A percentile compares a stretch with the other conserved stretches of the same genome.
phyloP scores from a whole-genome alignment of 2,329 filamentous ascomycete species.

The Cercospora janseana region DNA sequence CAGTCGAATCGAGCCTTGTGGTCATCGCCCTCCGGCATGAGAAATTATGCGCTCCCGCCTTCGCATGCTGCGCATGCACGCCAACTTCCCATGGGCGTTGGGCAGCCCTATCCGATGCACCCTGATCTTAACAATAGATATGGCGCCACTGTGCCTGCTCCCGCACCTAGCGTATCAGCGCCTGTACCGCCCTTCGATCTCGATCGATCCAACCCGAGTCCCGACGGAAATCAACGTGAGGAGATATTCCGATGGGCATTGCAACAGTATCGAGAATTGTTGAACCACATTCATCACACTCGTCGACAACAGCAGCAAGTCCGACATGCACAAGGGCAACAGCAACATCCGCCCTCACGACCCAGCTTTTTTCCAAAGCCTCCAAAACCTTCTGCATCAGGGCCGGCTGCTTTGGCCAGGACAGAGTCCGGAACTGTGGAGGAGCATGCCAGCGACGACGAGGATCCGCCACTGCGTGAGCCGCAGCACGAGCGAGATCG shows the following conservation, averaged over 20 bases:
- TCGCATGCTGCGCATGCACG: constrained; percentile 3
- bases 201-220: constrained; percentile 22
- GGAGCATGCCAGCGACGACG: constrained; percentile 11
- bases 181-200: neutral
- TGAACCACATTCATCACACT: constrained; percentile 49
- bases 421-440: constrained; percentile 10
- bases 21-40: constrained; percentile 11
- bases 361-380: constrained; percentile 62
- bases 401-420: constrained; percentile 42
- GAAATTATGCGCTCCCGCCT: constrained; percentile 20
- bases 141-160: constrained; percentile 2
- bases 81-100: neutral
- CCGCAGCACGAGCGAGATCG: constrained; percentile 7
- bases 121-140: constrained; percentile 1
- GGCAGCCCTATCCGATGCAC: constrained; percentile 1
- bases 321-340: constrained; percentile 41
- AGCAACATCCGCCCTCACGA: constrained; percentile 45
- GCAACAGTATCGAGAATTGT: constrained; percentile 50
- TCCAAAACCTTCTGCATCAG: constrained; percentile 55
- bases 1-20: constrained; percentile 17
- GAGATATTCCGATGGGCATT: constrained; percentile 48
- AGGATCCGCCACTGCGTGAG: constrained; percentile 15
- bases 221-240: constrained; percentile 46
- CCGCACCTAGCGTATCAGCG: neutral
- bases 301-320: constrained; percentile 41